These are phyloP conservation scores for Salix brachista DNA, from an alignment of 345 rosid species.

Conservation along the genomic window DNA sequence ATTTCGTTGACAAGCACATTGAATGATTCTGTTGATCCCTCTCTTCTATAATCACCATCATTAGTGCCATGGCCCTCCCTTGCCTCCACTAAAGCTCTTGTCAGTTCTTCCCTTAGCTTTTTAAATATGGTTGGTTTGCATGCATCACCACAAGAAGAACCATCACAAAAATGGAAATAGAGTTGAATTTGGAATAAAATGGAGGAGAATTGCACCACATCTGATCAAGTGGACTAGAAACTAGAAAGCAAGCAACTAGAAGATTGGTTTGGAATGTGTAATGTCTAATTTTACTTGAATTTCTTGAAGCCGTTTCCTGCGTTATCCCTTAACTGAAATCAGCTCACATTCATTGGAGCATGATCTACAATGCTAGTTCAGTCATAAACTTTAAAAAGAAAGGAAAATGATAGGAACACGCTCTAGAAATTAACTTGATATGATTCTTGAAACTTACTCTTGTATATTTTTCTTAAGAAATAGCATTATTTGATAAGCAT, in stretches of 20 bases:
- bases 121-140: conserved; percentile 17
- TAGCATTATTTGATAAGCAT: no score
- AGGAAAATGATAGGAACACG: no score
- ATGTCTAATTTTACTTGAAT: no score
- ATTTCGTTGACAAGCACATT: conserved; percentile 65
- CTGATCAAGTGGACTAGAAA: conserved; percentile 21
- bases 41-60: conserved; percentile 27
- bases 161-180: background rate
- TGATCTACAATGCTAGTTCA: no score
- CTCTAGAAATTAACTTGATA: no score
- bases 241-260: conserved; percentile 12
- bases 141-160: conserved; percentile 17
- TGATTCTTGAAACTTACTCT: no score
- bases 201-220: conserved; percentile 16
- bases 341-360: no score
- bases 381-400: no score
- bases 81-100: conserved; percentile 66
- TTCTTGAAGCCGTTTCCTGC: no score
- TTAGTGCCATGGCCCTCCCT: conserved; percentile 33
- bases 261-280: no score
- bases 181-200: background rate
- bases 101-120: conserved; percentile 69
- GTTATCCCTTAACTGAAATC: no score
- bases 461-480: no score
- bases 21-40: conserved; percentile 54